Evolutionary conservation across 1,284 basidiomycete genomes (phyloP), one percentile per base, ranked within the genome.

Genomic region (Meira miltonrushii): DNA sequence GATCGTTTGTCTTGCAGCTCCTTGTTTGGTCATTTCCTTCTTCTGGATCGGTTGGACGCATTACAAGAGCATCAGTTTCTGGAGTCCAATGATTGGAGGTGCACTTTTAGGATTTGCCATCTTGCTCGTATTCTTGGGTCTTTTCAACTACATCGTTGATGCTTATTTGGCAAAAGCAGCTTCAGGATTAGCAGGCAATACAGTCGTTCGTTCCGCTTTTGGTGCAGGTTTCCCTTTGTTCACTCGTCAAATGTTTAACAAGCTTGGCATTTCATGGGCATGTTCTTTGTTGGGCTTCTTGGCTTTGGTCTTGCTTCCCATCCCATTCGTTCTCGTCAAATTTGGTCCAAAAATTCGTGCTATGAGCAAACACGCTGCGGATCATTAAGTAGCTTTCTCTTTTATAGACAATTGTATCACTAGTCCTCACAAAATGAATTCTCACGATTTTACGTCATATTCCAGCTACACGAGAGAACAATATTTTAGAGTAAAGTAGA

Each of bases 241-340:
- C 61, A 81, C 82, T 0, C 39, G 57, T 0, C 81, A 82, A 60
- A 82, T 84, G 82, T 84, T 80, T 73, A 61, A 78, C 6, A 78
- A 67, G 15, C 75, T 90, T 4, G 87, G 87, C 0, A 85, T 87
- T 0, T 86, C 87, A 0, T 88, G 89, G 7, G 88, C 87, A 0
- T 87, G 86, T 0, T 86, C 85, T 11, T 80, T 91, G n/a, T 78
- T 91, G 6, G 89, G 85, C 0, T 87, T 88, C 5, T 73, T 91
- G 25, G 83, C 85, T 53, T 82, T 85, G 6, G 60, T 86, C 17
- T 84, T 88, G 83, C 82, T 84, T 0, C 89, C 89, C 0, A 76
- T 90, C 33, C 89, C 89, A 80, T 76, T 63, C 74, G 7, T 70
- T 75, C 23, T 78, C 79, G 79, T 75, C 67, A 79, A 78, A 60